phyloP scores from a whole-genome alignment of 2,329 filamentous ascomycete genomes.

The Cryphonectria carpinicola region DNA sequence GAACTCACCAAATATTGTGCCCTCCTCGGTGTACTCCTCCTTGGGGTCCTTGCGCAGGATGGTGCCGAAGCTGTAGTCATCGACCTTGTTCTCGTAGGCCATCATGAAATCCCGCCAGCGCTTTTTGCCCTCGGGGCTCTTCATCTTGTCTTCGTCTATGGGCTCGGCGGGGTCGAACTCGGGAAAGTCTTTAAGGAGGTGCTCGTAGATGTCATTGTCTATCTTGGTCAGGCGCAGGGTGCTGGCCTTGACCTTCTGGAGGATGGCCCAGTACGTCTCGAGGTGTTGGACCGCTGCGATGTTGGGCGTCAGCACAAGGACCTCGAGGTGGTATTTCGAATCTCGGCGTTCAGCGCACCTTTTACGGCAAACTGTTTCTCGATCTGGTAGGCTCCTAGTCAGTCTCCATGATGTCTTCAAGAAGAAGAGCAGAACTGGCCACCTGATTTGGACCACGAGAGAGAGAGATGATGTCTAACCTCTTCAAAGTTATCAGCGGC shows the following conservation, averaged over 20 bases:
- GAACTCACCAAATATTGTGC: constrained; percentile 83
- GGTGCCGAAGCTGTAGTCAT: constrained; percentile 97
- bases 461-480: constrained; percentile 45
- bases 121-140: constrained; percentile 95
- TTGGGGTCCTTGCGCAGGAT: constrained; percentile 81
- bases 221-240: constrained; percentile 87
- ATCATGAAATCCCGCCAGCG: constrained; percentile 94
- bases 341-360: constrained; percentile 52
- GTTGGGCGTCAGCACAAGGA: background rate
- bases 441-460: background rate
- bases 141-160: constrained; percentile 93
- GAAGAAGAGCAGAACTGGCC: background rate
- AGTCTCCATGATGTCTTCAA: background rate
- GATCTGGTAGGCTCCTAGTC: constrained; percentile 61
- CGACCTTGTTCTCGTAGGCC: constrained; percentile 90
- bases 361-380: constrained; percentile 99
- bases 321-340: constrained; percentile 30
- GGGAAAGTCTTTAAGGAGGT: constrained; percentile 86
- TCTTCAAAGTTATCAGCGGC: constrained; percentile 59
- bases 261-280: constrained; percentile 94
- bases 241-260: constrained; percentile 90
- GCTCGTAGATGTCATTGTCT: constrained; percentile 91
- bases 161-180: constrained; percentile 84
- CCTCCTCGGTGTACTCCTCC: constrained; percentile 83
- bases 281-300: constrained; percentile 84